phyloP scores from a whole-genome alignment of 2,329 filamentous ascomycete species.

The Decorospora gaudefroyi region DNA sequence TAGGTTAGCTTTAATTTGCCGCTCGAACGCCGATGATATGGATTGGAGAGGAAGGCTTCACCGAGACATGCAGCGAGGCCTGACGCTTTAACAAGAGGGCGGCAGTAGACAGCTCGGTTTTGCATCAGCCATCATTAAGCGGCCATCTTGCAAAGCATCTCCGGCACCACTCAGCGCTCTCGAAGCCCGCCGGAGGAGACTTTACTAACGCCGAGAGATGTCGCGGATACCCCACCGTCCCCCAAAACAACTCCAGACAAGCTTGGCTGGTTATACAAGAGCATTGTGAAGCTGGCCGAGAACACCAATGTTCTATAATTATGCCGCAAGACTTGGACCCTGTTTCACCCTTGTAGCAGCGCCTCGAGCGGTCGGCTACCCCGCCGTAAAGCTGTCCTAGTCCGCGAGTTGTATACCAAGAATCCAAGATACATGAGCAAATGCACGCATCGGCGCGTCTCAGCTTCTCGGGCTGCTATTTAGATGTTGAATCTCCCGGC shows the following conservation, averaged over 20 bases:
- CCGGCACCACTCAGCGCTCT: conserved; percentile 33
- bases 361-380: conserved; percentile 18
- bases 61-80: conserved; percentile 20
- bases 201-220: conserved; percentile 38
- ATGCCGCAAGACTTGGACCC: conserved; percentile 5
- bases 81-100: conserved; percentile 26
- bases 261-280: conserved; percentile 3
- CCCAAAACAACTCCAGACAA: conserved; percentile 11
- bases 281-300: conserved; percentile 3
- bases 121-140: conserved; percentile 45
- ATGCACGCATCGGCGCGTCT: conserved; percentile 23
- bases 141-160: conserved; percentile 40
- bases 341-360: conserved; percentile 29
- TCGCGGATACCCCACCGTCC: conserved; percentile 36
- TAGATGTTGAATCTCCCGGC: conserved; percentile 23
- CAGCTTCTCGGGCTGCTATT: conserved; percentile 15
- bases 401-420: conserved; percentile 22
- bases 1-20: conserved; percentile 26
- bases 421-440: conserved; percentile 23
- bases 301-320: neutral
- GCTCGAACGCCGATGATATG: conserved; percentile 29
- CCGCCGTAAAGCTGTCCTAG: conserved; percentile 29
- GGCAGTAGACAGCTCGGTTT: conserved; percentile 30
- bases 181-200: conserved; percentile 33
- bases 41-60: conserved; percentile 24